Base-by-base conservation (phyloP, 345 rosid genomes). In the Erodium maritimum region DNA sequence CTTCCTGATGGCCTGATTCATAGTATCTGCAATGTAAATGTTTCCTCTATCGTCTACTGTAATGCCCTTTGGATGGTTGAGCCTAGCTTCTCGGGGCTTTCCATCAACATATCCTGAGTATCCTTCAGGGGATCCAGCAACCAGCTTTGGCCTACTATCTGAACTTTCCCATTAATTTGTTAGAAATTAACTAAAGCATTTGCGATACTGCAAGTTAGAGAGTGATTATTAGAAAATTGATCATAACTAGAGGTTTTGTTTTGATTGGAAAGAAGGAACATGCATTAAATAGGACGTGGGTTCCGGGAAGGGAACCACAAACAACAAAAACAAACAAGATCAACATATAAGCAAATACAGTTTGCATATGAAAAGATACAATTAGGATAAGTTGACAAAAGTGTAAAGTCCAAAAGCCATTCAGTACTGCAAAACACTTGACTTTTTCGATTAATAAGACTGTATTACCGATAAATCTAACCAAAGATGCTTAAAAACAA, bases 21-120 rank as follows among this genome's bases (percentile, higher is more conserved):
- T 61, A 51, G 90, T 78, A 65, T 93, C 99, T 51, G 99, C 96
- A 57, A 93, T 65, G 67, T 93, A 93, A 57, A 89, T 80, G 67
- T 93, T 93, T 64, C 99, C 96, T 71, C 78, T 79, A 67, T 89
- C 91, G 71, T 93, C 99, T 5, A 87, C 88, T 0, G 99, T 77
- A 52, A 89, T 71, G 53, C 95, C 97, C 74, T 89, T 89, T 0
- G 99, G 99, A 64, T 82, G 90, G 72, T 87, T 87, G 84, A 93
- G 70, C 75, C 74, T 87, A 17, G 95, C 96, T 17, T 89, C 99
- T 59, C 95, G 77, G 1, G 50, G 74, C 75, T 72, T 89, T 54
- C 99, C 99, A 65, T 93, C 99, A 5, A 93, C 85, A 75, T 89
- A 91, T 42, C 99, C 96, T 22, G 85, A 57, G 69, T 80, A 71